phyloP scores from a whole-genome alignment of 495 filamentous ascomycete genomes.

The Aspergillus ellipticus region DNA sequence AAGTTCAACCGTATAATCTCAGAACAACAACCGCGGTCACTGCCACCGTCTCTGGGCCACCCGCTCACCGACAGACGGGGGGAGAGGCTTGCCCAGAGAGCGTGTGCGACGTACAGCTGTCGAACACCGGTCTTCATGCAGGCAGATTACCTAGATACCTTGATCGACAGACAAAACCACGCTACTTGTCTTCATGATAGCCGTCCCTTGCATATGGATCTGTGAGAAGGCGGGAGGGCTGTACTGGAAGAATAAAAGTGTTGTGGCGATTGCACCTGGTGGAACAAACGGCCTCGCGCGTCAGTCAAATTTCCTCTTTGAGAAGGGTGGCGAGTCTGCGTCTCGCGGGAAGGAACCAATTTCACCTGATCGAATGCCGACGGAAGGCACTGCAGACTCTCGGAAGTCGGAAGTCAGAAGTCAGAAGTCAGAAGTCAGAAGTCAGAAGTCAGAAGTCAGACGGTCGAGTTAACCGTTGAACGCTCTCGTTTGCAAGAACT shows the following conservation, averaged over 20 bases:
- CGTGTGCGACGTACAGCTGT: constrained; percentile 15
- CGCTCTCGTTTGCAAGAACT: too few relatives aligned
- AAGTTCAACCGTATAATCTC: constrained; percentile 62
- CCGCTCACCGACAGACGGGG: not conserved
- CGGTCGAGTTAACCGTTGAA: too few relatives aligned
- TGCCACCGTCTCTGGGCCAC: not conserved
- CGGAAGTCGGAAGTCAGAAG: not conserved
- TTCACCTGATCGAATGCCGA: not conserved
- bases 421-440: not conserved
- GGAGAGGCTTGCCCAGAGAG: not conserved
- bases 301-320: not conserved
- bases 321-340: not conserved
- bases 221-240: constrained; percentile 25
- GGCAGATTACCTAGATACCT: constrained; percentile 44
- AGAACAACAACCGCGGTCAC: constrained; percentile 38
- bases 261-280: constrained; percentile 1
- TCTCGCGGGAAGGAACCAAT: not conserved
- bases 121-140: constrained; percentile 53
- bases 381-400: not conserved
- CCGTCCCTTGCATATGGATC: constrained; percentile 19
- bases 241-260: constrained; percentile 22
- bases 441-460: too few relatives aligned
- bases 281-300: not conserved
- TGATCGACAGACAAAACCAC: constrained; percentile 45
- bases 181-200: constrained; percentile 45